Conservation (phyloP, 225 moss, liverwort and hornwort genomes). For the Marchantia paleacea region DNA sequence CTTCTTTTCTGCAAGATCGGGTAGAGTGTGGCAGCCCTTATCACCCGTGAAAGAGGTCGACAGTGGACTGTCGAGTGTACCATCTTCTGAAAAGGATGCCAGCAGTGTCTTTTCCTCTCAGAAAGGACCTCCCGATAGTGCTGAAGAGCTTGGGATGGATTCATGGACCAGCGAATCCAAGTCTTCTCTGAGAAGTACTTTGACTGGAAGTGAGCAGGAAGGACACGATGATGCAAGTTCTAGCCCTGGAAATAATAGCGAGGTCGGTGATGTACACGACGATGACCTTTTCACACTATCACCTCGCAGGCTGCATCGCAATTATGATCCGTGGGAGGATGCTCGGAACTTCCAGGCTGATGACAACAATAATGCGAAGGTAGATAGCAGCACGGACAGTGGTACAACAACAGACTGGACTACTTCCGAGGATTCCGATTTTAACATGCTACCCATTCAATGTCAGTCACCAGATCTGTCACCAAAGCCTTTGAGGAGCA, state of each 20-base stretch:
- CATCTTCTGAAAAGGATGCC: constrained; percentile 26
- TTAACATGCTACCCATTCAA: constrained; percentile 40
- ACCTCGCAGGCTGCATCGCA: constrained; percentile 30
- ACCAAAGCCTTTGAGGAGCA: constrained; percentile 32
- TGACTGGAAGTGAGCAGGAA: constrained; percentile 26
- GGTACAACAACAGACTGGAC: constrained; percentile 28
- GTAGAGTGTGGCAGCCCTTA: constrained; percentile 43
- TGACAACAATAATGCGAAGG: not conserved
- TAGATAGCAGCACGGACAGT: constrained; percentile 14
- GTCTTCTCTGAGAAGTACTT: constrained; percentile 13
- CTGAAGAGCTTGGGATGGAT: constrained; percentile 18
- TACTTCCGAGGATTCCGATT: constrained; percentile 34
- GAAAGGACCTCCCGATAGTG: constrained; percentile 20
- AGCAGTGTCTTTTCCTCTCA: constrained; percentile 16
- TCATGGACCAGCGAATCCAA: constrained; percentile 19
- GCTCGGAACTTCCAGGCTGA: constrained; percentile 8
- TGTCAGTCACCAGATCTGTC: constrained; percentile 46
- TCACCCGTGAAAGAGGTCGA: constrained; percentile 44
- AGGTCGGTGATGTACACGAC: constrained; percentile 25
- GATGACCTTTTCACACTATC: constrained; percentile 41
- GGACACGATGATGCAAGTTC: constrained; percentile 15
- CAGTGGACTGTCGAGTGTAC: constrained; percentile 22
- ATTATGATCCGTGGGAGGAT: constrained; percentile 34
- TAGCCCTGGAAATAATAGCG: not conserved
- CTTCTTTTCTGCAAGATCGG: constrained; percentile 26